These are phyloP conservation scores for Myxozyma neotropica DNA, from an alignment of 805 yeast genomes.

Conservation along the genomic window DNA sequence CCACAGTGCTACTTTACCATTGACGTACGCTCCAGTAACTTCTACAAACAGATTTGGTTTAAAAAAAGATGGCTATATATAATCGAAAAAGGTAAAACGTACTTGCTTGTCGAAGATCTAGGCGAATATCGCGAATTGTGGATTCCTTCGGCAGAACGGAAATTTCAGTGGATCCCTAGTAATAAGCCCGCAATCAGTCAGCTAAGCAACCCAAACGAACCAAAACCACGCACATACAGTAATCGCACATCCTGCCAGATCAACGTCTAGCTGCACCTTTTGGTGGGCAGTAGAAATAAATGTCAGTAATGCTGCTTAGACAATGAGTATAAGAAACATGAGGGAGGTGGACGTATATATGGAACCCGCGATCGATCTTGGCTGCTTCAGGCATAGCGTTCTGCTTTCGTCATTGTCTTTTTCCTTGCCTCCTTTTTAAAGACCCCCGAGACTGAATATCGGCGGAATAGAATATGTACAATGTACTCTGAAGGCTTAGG, in stretches of 20 bases:
- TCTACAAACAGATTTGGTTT: conserved; percentile 31
- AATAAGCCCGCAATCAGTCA: neutral
- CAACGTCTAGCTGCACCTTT: conserved; percentile 27
- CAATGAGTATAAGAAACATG: too few species aligned
- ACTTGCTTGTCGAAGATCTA: conserved; percentile 73
- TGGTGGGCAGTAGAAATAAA: conserved; percentile 29
- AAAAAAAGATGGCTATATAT: neutral
- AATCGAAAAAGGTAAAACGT: conserved; percentile 39
- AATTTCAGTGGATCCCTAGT: conserved; percentile 74
- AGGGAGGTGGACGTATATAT: conserved; percentile 28
- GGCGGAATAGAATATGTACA: neutral
- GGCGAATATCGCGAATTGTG: conserved; percentile 56
- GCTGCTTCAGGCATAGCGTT: conserved; percentile 25
- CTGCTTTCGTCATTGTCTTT: neutral
- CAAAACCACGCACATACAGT: conserved; percentile 9
- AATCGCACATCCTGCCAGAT: conserved; percentile 15
- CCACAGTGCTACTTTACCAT: conserved; percentile 59
- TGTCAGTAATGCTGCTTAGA: neutral
- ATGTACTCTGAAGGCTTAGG: too few species aligned
- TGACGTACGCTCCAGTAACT: conserved; percentile 66
- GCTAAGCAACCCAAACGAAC: neutral
- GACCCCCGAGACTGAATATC: too few species aligned
- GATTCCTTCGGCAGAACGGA: conserved; percentile 73
- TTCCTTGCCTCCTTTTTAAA: too few species aligned
- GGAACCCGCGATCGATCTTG: conserved; percentile 28